Evolutionary conservation across 805 yeast genomes (phyloP).

Genomic region (Limtongozyma cylindracea): DNA sequence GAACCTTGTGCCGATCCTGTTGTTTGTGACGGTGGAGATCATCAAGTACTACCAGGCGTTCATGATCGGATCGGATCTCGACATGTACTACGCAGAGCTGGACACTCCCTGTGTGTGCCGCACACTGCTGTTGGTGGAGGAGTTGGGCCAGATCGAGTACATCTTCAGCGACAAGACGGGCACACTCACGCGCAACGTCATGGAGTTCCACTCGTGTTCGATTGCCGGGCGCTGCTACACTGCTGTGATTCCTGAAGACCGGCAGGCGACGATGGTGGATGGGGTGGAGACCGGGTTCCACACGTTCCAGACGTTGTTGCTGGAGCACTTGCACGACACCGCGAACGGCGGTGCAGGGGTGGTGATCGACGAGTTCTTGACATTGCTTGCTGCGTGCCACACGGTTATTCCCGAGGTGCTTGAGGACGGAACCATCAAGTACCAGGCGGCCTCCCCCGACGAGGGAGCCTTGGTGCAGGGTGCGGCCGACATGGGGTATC

Average conservation of each 20-base stretch:
- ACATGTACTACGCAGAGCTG: conserved; percentile 64
- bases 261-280: conserved; percentile 38
- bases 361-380: conserved; percentile 48
- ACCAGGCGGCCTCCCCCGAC: conserved; percentile 98
- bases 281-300: conserved; percentile 66
- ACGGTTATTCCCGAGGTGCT: conserved; percentile 86
- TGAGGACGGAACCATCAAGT: conserved; percentile 43
- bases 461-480: conserved; percentile 98
- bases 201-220: conserved; percentile 89
- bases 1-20: conserved; percentile 88
- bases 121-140: conserved; percentile 90
- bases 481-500: conserved; percentile 73
- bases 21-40: conserved; percentile 88
- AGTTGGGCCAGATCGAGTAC: conserved; percentile 88
- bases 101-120: conserved; percentile 93
- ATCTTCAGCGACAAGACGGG: conserved; percentile 96
- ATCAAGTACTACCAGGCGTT: conserved; percentile 90
- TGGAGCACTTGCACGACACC: conserved; percentile 15
- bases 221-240: conserved; percentile 85
- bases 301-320: conserved; percentile 36
- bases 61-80: conserved; percentile 84
- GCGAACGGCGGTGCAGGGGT: no score
- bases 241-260: conserved; percentile 79
- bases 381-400: conserved; percentile 77
- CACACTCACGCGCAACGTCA: conserved; percentile 80